Conservation (phyloP, 768 basidiomycete species). For the Termitomyces bulborhizus region DNA sequence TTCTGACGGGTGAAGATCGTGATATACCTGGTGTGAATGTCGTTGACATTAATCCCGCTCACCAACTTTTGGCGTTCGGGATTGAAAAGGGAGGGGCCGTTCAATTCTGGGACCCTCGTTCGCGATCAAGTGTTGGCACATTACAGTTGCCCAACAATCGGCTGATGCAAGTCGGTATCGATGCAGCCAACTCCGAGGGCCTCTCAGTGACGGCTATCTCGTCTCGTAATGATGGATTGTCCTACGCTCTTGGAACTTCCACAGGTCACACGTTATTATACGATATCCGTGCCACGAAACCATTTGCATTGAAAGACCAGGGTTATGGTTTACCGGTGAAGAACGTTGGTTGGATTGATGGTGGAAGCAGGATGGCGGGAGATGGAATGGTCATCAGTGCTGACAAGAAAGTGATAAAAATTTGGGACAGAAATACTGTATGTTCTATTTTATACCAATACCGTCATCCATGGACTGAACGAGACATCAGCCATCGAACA, state of each 20-base stretch:
- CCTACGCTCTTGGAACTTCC: constrained; percentile 91
- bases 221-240: constrained; percentile 82
- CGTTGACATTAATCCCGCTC: constrained; percentile 89
- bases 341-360: constrained; percentile 84
- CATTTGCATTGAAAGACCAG: constrained; percentile 91
- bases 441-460: constrained; percentile 20
- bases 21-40: constrained; percentile 81
- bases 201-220: constrained; percentile 81
- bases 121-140: constrained; percentile 66
- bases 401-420: constrained; percentile 95
- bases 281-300: constrained; percentile 79
- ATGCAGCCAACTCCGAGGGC: constrained; percentile 19
- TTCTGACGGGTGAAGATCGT: constrained; percentile 42
- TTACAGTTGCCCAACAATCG: constrained; percentile 53
- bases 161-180: constrained; percentile 35
- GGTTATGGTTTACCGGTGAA: constrained; percentile 92
- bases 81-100: constrained; percentile 82
- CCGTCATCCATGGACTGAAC: constrained; percentile 1
- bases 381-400: constrained; percentile 87
- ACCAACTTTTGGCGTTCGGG: constrained; percentile 87
- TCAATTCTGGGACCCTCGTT: constrained; percentile 96
- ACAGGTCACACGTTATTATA: constrained; percentile 94
- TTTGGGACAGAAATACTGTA: constrained; percentile 88
- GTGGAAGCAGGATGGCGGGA: constrained; percentile 76
- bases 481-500: constrained; percentile 59